Percentiles rank a stretch among this genome's conserved stretches.
Conservation (phyloP, 108 stramenopile species). For the Chaetoceros muelleri region DNA sequence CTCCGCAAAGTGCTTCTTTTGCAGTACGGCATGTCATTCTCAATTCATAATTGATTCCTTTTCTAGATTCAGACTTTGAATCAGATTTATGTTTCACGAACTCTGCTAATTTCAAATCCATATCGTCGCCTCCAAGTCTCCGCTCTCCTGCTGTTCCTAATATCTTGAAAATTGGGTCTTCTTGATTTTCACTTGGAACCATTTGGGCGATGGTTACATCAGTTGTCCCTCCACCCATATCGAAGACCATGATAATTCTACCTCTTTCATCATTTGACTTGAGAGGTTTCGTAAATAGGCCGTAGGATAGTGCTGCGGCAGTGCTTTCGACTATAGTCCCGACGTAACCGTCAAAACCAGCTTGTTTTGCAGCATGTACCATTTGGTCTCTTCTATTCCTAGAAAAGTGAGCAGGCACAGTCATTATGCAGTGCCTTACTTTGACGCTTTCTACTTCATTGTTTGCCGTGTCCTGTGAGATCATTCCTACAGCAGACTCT, state of each 20-base stretch:
- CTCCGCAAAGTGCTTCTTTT: constrained; percentile 63
- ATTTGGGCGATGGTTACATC: constrained; percentile 68
- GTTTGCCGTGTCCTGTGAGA: neutral
- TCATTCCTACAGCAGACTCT: neutral
- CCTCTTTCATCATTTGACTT: constrained; percentile 2
- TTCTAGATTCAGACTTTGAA: constrained; percentile 4
- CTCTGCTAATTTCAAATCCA: constrained; percentile 48
- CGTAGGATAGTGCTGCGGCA: constrained; percentile 78
- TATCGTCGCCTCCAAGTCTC: constrained; percentile 69
- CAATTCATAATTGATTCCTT: constrained; percentile 4
- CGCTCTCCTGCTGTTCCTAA: constrained; percentile 52
- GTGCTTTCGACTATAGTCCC: constrained; percentile 65
- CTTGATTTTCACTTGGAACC: constrained; percentile 9
- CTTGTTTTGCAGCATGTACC: constrained; percentile 36
- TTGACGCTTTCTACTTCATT: neutral
- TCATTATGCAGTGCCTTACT: constrained; percentile 46
- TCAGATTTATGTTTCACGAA: constrained; percentile 5
- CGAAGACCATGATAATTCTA: constrained; percentile 65
- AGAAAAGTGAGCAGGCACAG: constrained; percentile 69
- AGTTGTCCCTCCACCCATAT: constrained; percentile 83
- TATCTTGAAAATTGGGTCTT: constrained; percentile 31
- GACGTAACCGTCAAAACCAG: constrained; percentile 54
- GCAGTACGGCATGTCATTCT: constrained; percentile 39
- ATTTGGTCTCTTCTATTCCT: constrained; percentile 42
- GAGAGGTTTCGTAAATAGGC: constrained; percentile 27